Conservation (phyloP, 441 rosid genomes). For the Pelargonium fulgidum region DNA sequence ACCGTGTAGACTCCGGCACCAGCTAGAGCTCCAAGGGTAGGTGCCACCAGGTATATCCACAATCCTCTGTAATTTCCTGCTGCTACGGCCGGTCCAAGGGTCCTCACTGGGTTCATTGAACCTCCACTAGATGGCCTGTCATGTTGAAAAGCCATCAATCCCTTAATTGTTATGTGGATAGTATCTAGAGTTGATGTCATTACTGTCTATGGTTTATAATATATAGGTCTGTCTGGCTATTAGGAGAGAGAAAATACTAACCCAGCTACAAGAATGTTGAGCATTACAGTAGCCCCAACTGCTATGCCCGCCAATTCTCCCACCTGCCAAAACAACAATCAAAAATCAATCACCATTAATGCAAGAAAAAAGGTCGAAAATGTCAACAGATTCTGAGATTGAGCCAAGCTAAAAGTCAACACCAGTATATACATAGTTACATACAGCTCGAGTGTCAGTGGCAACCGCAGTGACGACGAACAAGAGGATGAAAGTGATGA, state of each 20-base stretch:
- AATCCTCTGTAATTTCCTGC: slow-evolving; percentile 67
- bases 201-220: too few relatives aligned
- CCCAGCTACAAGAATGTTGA: slow-evolving; percentile 93
- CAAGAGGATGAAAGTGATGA: slow-evolving; percentile 57
- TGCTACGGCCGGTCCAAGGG: slow-evolving; percentile 90
- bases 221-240: too few relatives aligned
- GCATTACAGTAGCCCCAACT: slow-evolving; percentile 94
- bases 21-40: slow-evolving; percentile 71
- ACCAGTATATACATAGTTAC: too few relatives aligned
- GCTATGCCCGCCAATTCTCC: slow-evolving; percentile 98
- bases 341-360: too few relatives aligned
- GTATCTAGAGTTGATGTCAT: too few relatives aligned
- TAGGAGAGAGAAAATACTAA: slow-evolving; percentile 20
- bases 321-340: slow-evolving; percentile 35
- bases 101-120: slow-evolving; percentile 94
- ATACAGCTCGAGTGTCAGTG: slow-evolving; percentile 77
- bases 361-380: too few relatives aligned
- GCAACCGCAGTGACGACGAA: slow-evolving; percentile 72
- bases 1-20: slow-evolving; percentile 75
- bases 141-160: background rate
- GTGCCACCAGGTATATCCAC: slow-evolving; percentile 86
- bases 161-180: too few relatives aligned
- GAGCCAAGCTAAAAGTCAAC: too few relatives aligned
- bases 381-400: too few relatives aligned
- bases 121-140: slow-evolving; percentile 76